phyloP scores from a whole-genome alignment of 495 filamentous ascomycete genomes.

The Penicillium mononematosum region DNA sequence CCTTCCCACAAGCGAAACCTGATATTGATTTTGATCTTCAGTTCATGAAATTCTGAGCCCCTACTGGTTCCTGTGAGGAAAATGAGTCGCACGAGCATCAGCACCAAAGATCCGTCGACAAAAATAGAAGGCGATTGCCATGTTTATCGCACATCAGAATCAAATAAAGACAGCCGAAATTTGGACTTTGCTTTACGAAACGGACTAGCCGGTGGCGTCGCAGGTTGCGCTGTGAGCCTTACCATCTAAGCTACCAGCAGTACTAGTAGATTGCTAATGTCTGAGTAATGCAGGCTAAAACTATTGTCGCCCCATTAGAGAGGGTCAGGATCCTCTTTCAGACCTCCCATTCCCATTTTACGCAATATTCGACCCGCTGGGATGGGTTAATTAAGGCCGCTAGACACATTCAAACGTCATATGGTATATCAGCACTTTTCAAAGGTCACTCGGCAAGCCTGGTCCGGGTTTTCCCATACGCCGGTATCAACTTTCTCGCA shows the following conservation, averaged over 20 bases:
- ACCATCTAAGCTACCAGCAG: background rate
- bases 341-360: conserved; percentile 82
- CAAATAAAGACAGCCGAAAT: background rate
- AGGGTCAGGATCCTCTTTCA: conserved; percentile 97
- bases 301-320: conserved; percentile 87
- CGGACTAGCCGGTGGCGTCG: conserved; percentile 78
- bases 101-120: background rate
- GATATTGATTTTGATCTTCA: background rate
- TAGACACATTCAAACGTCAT: background rate
- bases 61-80: background rate
- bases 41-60: background rate
- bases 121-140: background rate
- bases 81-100: background rate
- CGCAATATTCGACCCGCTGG: conserved; percentile 85
- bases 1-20: background rate
- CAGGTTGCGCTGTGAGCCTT: conserved; percentile 70
- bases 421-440: conserved; percentile 52
- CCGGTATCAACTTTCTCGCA: conserved; percentile 89
- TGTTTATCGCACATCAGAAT: background rate
- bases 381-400: conserved; percentile 51
- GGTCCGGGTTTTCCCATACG: conserved; percentile 90
- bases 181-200: conserved; percentile 47
- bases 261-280: background rate
- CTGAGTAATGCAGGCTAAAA: conserved; percentile 68
- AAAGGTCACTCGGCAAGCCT: conserved; percentile 88